These are phyloP conservation scores for Penicillium fuscoglaucum DNA, from an alignment of 2,329 filamentous ascomycete species.

Conservation along the genomic window DNA sequence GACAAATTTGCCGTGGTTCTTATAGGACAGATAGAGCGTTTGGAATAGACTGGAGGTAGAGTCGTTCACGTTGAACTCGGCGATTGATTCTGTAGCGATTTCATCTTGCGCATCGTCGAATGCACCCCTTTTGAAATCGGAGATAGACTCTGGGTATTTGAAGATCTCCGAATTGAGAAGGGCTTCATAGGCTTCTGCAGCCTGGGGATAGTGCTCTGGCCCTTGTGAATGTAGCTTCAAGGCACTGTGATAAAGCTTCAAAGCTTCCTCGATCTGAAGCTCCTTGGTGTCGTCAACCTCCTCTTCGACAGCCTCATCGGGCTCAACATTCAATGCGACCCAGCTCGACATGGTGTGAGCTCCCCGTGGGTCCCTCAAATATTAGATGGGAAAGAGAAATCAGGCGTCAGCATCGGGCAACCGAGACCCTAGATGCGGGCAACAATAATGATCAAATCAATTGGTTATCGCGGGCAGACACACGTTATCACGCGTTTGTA, in stretches of 20 bases:
- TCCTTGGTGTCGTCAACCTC: slow-evolving; percentile 95
- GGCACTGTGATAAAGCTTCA: slow-evolving; percentile 90
- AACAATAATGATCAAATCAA: slow-evolving; percentile 5
- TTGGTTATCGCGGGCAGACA: slow-evolving; percentile 17
- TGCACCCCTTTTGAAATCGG: slow-evolving; percentile 75
- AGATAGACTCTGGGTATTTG: slow-evolving; percentile 80
- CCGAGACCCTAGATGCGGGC: background rate
- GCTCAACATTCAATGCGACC: slow-evolving; percentile 88
- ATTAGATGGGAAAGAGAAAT: background rate
- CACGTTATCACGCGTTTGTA: slow-evolving; percentile 20
- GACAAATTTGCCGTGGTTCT: slow-evolving; percentile 89
- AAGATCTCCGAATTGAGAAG: slow-evolving; percentile 94
- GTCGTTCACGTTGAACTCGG: slow-evolving; percentile 65
- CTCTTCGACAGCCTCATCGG: slow-evolving; percentile 84
- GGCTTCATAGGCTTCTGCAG: slow-evolving; percentile 75
- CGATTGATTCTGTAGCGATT: slow-evolving; percentile 32
- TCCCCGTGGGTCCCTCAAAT: slow-evolving; percentile 14
- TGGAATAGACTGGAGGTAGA: slow-evolving; percentile 78
- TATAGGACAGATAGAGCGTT: slow-evolving; percentile 89
- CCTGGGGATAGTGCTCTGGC: slow-evolving; percentile 70
- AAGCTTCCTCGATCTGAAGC: slow-evolving; percentile 92
- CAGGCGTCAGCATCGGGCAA: slow-evolving; percentile 22
- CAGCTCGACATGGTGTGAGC: slow-evolving; percentile 59
- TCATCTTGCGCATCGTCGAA: slow-evolving; percentile 44
- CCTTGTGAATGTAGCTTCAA: slow-evolving; percentile 90